Evolutionary conservation across 2,329 filamentous ascomycete species (phyloP).

Genomic region (Lachnellula hyalina): DNA sequence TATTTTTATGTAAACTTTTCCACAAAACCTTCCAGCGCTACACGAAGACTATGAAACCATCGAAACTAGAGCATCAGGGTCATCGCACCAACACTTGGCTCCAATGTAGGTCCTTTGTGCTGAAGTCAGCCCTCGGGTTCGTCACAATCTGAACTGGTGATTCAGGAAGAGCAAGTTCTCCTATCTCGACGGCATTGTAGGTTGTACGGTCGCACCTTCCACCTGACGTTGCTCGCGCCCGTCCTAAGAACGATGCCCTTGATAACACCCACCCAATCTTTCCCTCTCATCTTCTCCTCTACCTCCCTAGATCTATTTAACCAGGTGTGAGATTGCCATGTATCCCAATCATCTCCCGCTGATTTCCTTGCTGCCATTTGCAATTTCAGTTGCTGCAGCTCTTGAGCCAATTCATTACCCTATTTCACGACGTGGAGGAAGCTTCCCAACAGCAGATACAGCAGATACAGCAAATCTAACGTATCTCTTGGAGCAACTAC

Average conservation of each 20-base stretch:
- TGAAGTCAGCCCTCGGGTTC: no score
- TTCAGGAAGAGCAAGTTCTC: no score
- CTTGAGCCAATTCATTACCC: slow-evolving; percentile 18
- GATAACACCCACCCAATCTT: background rate
- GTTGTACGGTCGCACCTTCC: no score
- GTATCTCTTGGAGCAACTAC: slow-evolving; percentile 11
- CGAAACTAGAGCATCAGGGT: no score
- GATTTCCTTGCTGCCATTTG: background rate
- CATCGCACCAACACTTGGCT: no score
- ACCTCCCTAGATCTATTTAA: background rate
- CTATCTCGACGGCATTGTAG: no score
- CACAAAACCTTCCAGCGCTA: no score
- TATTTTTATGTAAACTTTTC: background rate
- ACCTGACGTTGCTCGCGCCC: no score
- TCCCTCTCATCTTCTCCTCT: background rate
- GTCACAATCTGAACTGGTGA: no score
- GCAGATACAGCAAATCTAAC: slow-evolving; percentile 13
- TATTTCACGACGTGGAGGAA: slow-evolving; percentile 14
- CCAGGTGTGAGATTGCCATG: slow-evolving; percentile 1
- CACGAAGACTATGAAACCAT: no score
- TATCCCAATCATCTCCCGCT: background rate
- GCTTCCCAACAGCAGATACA: slow-evolving; percentile 12
- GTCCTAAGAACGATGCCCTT: no score
- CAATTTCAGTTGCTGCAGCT: background rate
- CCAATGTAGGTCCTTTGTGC: no score